A percentile compares a stretch with the other conserved stretches of the same genome.
phyloP scores from a whole-genome alignment of 768 basidiomycete species.

The Tubosaeta brunneosetosa region DNA sequence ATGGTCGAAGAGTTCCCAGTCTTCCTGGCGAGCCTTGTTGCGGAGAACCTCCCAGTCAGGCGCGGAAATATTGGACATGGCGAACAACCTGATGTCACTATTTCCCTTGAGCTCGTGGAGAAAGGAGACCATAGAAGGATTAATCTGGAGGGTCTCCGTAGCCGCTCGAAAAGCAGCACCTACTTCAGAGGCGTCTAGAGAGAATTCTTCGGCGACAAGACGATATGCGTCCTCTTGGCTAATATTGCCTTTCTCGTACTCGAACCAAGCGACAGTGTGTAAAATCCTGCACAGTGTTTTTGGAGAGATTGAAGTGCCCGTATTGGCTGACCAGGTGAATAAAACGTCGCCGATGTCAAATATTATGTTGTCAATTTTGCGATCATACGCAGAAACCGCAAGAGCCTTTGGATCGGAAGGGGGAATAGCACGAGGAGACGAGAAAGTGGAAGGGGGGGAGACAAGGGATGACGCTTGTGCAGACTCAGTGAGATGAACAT shows the following conservation, averaged over 20 bases:
- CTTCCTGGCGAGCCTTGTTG: slow-evolving; percentile 7
- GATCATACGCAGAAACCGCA: neutral
- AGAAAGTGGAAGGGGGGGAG: neutral
- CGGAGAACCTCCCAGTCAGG: slow-evolving; percentile 21
- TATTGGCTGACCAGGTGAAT: slow-evolving; percentile 16
- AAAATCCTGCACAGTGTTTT: slow-evolving; percentile 8
- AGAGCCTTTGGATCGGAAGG: slow-evolving; percentile 4
- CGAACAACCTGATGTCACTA: slow-evolving; percentile 10
- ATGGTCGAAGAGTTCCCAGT: slow-evolving; percentile 19
- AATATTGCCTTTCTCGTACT: slow-evolving; percentile 21
- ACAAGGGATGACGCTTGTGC: neutral
- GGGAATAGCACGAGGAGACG: slow-evolving; percentile 2
- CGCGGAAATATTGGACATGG: slow-evolving; percentile 22
- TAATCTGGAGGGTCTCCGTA: slow-evolving; percentile 6
- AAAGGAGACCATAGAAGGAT: slow-evolving; percentile 14
- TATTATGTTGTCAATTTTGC: slow-evolving; percentile 19
- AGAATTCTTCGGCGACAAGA: slow-evolving; percentile 11
- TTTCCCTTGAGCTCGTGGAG: slow-evolving; percentile 11
- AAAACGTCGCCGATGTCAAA: slow-evolving; percentile 22
- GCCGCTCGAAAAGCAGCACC: slow-evolving; percentile 5
- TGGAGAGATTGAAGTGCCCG: slow-evolving; percentile 10
- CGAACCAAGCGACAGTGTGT: slow-evolving; percentile 18
- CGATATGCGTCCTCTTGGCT: slow-evolving; percentile 7
- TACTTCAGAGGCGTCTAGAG: slow-evolving; percentile 13
- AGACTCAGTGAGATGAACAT: neutral